Conservation (phyloP, 2,329 filamentous ascomycete genomes). For the Aspergillus alliaceus region DNA sequence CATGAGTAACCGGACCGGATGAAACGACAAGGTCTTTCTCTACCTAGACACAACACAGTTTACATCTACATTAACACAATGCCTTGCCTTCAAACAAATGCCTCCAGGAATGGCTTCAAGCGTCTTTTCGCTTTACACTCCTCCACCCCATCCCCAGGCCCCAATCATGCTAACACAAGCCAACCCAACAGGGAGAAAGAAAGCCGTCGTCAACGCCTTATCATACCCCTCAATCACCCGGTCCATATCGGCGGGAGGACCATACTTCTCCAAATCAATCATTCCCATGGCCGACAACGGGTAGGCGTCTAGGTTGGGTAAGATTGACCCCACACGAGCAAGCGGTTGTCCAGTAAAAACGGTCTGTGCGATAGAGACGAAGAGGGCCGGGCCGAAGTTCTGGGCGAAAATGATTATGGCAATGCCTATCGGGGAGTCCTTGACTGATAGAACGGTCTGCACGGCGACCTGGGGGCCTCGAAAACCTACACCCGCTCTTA, state of each 20-base stretch:
- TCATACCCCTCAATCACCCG: background rate
- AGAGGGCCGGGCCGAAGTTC: conserved; percentile 30
- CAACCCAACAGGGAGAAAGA: conserved; percentile 1
- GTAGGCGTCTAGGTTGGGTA: background rate
- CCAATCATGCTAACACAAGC: conserved; percentile 1
- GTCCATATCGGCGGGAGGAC: background rate
- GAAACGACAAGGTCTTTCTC: too few relatives aligned
- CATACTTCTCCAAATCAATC: background rate
- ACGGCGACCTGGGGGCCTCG: conserved; percentile 28
- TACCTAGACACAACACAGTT: too few relatives aligned
- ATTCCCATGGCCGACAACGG: background rate
- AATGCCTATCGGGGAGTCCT: conserved; percentile 29
- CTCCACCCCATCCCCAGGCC: conserved; percentile 2
- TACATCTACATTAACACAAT: too few relatives aligned
- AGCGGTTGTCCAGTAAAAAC: conserved; percentile 27
- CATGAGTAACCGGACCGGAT: too few relatives aligned
- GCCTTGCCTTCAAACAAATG: too few relatives aligned
- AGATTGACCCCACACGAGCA: background rate
- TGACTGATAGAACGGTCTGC: conserved; percentile 25
- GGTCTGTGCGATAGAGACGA: conserved; percentile 31
- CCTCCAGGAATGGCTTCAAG: too few relatives aligned
- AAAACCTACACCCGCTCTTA: conserved; percentile 27
- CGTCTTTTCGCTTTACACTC: background rate
- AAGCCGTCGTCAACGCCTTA: background rate
- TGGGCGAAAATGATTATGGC: conserved; percentile 29